phyloP scores from a whole-genome alignment of 1,284 basidiomycete species.

The Xanthoconium separans region DNA sequence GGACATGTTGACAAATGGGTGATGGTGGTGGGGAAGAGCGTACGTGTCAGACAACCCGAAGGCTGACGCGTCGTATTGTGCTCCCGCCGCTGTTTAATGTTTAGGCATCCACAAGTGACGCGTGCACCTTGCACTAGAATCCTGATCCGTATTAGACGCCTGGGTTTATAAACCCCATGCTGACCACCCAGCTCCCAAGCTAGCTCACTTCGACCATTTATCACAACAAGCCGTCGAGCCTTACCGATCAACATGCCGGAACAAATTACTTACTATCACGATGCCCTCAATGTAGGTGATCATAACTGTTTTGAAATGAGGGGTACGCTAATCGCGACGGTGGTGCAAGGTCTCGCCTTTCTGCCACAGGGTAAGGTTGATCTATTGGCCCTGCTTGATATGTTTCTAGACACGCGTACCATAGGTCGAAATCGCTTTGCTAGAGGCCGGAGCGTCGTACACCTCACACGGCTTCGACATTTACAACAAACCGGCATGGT shows the following conservation, averaged over 20 bases:
- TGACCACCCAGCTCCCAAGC: too few relatives aligned
- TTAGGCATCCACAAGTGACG: too few relatives aligned
- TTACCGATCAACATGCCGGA: slow-evolving; percentile 1
- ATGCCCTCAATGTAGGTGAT: neutral
- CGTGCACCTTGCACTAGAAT: too few relatives aligned
- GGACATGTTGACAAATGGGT: too few relatives aligned
- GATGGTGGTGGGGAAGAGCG: too few relatives aligned
- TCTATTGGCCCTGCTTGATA: neutral
- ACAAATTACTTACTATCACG: slow-evolving; percentile 13
- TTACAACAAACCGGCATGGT: slow-evolving; percentile 18
- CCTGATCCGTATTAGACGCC: too few relatives aligned
- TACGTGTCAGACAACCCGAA: too few relatives aligned
- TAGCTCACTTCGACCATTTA: too few relatives aligned
- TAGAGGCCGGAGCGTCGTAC: slow-evolving; percentile 13
- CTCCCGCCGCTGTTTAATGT: too few relatives aligned
- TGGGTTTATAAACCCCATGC: too few relatives aligned
- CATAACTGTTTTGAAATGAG: neutral
- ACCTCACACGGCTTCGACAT: slow-evolving; percentile 7
- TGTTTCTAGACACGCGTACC: neutral
- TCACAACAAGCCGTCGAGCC: neutral
- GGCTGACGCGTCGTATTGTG: too few relatives aligned
- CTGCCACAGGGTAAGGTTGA: slow-evolving; percentile 8
- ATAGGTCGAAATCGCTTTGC: slow-evolving; percentile 21
- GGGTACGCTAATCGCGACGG: neutral
- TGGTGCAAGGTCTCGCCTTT: neutral